Conservation (phyloP, 2,329 filamentous ascomycete species). For the Xylaria sp. region DNA sequence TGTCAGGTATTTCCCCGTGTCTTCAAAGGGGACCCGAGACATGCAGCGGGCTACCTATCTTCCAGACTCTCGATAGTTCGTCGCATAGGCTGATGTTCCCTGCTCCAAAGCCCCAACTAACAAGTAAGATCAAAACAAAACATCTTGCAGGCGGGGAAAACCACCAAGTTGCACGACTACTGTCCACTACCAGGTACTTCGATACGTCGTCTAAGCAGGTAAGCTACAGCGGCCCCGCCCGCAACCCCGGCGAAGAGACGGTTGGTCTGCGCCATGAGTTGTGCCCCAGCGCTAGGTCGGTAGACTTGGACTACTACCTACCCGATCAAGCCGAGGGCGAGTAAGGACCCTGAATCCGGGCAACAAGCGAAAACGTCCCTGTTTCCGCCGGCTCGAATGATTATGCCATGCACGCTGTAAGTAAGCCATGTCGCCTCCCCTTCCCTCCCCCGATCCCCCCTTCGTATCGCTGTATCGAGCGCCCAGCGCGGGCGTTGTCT, state of each 20-base stretch:
- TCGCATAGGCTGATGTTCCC: neutral
- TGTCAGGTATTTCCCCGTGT: too few relatives aligned
- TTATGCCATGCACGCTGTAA: neutral
- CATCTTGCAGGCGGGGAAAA: too few relatives aligned
- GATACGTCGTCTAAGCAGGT: neutral
- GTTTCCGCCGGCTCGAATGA: neutral
- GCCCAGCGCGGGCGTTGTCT: neutral
- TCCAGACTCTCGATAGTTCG: neutral
- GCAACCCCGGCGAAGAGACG: neutral
- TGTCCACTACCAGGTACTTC: too few relatives aligned
- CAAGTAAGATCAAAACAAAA: neutral
- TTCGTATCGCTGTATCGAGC: neutral
- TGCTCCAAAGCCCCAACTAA: too few relatives aligned
- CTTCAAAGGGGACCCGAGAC: neutral
- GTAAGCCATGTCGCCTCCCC: neutral
- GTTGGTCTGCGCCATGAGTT: neutral
- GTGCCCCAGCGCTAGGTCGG: too few relatives aligned
- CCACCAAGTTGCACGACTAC: too few relatives aligned
- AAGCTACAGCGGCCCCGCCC: constrained; percentile 2
- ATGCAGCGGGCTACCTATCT: neutral
- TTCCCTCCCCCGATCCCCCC: neutral
- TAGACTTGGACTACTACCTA: constrained; percentile 4
- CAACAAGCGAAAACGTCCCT: neutral
- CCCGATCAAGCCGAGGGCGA: neutral
- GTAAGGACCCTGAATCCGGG: constrained; percentile 3